A percentile compares a stretch with the other conserved stretches of the same genome.
Evolutionary conservation across 352 stramenopile genomes (phyloP).

Genomic region (Globisporangium camurandrum): DNA sequence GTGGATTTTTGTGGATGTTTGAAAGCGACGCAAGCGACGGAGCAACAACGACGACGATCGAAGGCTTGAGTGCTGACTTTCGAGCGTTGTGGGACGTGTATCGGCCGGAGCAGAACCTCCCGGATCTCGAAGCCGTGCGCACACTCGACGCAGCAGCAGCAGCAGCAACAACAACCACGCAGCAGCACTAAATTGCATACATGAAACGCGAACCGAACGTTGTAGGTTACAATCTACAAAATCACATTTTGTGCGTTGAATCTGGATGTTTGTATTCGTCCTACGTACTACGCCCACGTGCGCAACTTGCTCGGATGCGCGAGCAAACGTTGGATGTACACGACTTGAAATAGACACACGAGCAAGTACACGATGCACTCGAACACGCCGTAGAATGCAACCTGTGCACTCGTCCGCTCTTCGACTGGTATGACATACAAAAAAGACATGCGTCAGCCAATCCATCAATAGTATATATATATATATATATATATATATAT

Average conservation of each 20-base stretch:
- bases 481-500: not conserved
- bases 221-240: no score
- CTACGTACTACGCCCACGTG: conserved; percentile 41
- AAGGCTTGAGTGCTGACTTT: conserved; percentile 37
- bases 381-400: conserved; percentile 62
- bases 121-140: conserved; percentile 56
- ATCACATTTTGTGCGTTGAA: no score
- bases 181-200: not conserved
- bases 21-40: no score
- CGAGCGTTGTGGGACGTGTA: conserved; percentile 42
- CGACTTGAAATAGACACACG: conserved; percentile 63
- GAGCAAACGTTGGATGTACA: conserved; percentile 74
- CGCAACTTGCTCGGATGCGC: conserved; percentile 40
- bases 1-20: conserved; percentile 58
- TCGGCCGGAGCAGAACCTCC: conserved; percentile 42
- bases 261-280: no score
- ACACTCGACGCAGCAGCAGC: conserved; percentile 34
- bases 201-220: no score
- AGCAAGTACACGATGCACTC: conserved; percentile 68
- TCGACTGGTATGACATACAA: conserved; percentile 30
- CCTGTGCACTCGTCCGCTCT: conserved; percentile 69
- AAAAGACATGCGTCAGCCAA: not conserved
- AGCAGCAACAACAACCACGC: conserved; percentile 3
- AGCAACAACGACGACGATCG: conserved; percentile 15
- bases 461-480: not conserved